Evolutionary conservation across 1,139 yeast genomes (phyloP), one percentile per base, ranked within the genome.

Genomic region (Geotrichum bryndzae): DNA sequence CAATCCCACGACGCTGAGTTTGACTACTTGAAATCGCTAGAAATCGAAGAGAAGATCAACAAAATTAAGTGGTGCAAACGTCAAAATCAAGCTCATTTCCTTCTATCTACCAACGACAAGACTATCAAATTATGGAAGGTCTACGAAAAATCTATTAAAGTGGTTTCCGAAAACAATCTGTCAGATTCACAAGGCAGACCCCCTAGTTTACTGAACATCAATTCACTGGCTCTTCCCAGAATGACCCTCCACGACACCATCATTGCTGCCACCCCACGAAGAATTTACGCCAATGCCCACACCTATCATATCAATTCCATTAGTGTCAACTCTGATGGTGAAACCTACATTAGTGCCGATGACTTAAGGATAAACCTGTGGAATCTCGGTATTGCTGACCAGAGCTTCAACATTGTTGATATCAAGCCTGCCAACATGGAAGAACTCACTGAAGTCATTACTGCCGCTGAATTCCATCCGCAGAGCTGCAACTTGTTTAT

Each of bases 1-100:
- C 99, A 95, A 79, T 85, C 94, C 73, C 99, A 95, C 76, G 99
- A 95, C 75, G 97, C 99, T 10, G 99, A 95, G 76, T 95, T 95
- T 72, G 99, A 94, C 77, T 95, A 95, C 77, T 81, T 95, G 69
- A 95, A 95, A 77, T 88, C 96, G 46, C 81, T 95, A 68, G 99
- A 95, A 76, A 95, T 95, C 72, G 99, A 95, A 77, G 99, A 95
- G 77, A 94, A 94, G 76, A 95, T 95, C 75, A 95, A 95, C 79
- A 94, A 94, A 77, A 92, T 95, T 74, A 91, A 91, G 77, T 95
- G 99, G 99, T 84, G 96, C 72, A 86, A 84, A 70, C 85, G 96
- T 66, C 87, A 88, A 63, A 92, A 90, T 76, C 86, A 88, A 73
- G 89, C 97, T 15, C 94, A 92, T 71, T 90, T 89, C 72, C 79